Base-by-base conservation (phyloP, 345 rosid genomes). In the Carallia brachiata region DNA sequence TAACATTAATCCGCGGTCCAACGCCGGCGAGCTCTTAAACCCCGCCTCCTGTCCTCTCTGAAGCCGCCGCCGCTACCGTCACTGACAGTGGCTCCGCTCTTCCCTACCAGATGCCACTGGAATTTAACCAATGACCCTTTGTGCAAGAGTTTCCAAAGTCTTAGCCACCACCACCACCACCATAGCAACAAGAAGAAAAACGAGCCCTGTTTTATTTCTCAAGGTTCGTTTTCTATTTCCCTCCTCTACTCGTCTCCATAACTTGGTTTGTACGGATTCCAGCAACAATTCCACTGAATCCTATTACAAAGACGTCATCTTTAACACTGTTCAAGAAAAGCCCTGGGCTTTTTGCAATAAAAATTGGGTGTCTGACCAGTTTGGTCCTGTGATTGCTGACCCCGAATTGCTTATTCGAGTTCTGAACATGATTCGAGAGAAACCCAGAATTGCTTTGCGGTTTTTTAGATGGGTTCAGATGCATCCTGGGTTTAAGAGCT, bases 81-180 rank as follows among this genome's bases (percentile, higher is more conserved):
- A 4, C 30, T 17, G 48, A 32, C 18, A 52, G 13, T 16, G 3
- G 68, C 37, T 64, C 48, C 56, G 48, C 57, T 7, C 56, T 6
- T 64, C 57, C 6, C 68, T 17, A 0, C 15, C 56, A 59, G 37
- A 62, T 70, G 66, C 34, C 27, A 16, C 67, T 12, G 13, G 9
- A 70, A 34, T 6, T 36, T 83, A 77, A 74, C 83, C 96, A 78
- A 90, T 88, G 96, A 86, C 76, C 83, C 82, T 85, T 79, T 76
- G 82, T 72, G 73, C 68, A 67, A 78, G 87, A 85, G 85, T 85
- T 78, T 82, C 89, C 70, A 88, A 81, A 84, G 81, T 87, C 76
- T 81, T 81, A 63, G 70, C 72, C 31, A 36, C 34, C 2, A 32
- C 34, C 34, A 32, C 34, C 34, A 32, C 4, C 1, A 32, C 34